A percentile compares a stretch with the other conserved stretches of the same genome.
phyloP scores from a whole-genome alignment of 1,139 yeast genomes.

The Geotrichum phurueaensis region DNA sequence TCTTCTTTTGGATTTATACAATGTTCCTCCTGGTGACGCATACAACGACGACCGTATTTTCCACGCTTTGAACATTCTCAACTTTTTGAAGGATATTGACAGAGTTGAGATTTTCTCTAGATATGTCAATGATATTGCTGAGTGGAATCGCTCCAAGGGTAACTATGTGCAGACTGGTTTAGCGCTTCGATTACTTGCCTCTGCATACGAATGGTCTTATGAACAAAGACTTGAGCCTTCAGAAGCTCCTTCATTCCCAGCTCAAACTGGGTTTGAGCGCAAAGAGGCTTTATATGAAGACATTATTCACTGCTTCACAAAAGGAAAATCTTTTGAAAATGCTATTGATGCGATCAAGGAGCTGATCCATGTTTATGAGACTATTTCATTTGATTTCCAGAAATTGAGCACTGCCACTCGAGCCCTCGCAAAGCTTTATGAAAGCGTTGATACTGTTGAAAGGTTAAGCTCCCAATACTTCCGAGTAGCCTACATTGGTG shows the following conservation, averaged over 20 bases:
- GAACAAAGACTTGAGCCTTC: slow-evolving; percentile 51
- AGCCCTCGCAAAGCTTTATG: slow-evolving; percentile 61
- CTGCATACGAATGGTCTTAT: slow-evolving; percentile 72
- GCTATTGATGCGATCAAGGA: slow-evolving; percentile 75
- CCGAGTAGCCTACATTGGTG: slow-evolving; percentile 74
- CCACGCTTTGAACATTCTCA: slow-evolving; percentile 69
- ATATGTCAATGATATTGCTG: slow-evolving; percentile 71
- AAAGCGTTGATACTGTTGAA: slow-evolving; percentile 62
- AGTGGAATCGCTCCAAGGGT: slow-evolving; percentile 51
- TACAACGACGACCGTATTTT: slow-evolving; percentile 82
- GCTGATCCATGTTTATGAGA: slow-evolving; percentile 66
- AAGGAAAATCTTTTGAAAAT: slow-evolving; percentile 68
- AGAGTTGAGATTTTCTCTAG: slow-evolving; percentile 76
- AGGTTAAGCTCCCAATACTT: slow-evolving; percentile 69
- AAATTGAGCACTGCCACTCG: slow-evolving; percentile 71
- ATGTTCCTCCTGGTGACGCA: slow-evolving; percentile 75
- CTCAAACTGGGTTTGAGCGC: slow-evolving; percentile 73
- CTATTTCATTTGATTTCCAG: slow-evolving; percentile 65
- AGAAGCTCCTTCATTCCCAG: slow-evolving; percentile 67
- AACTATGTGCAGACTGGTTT: slow-evolving; percentile 80
- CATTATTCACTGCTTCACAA: slow-evolving; percentile 65
- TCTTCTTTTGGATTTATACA: slow-evolving; percentile 59
- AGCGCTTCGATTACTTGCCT: slow-evolving; percentile 68
- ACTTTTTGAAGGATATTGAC: slow-evolving; percentile 70
- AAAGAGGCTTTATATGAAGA: slow-evolving; percentile 65